Evolutionary conservation across 2,329 filamentous ascomycete genomes (phyloP), one percentile per base, ranked within the genome.

Genomic region (Epichloe amarillans): DNA sequence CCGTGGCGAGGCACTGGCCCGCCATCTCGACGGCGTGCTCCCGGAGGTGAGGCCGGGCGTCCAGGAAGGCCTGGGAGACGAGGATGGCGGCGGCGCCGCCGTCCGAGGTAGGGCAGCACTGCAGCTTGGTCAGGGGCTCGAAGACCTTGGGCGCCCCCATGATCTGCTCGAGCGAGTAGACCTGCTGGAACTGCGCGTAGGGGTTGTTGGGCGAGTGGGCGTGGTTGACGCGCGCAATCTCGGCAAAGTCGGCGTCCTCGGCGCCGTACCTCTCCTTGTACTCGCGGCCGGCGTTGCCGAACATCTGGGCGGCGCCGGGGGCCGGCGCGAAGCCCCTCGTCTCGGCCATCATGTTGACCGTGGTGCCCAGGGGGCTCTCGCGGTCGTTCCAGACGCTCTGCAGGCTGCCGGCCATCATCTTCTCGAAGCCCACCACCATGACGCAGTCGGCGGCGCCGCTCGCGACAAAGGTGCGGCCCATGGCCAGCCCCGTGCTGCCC

Each of bases 241-340:
- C 91, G 36, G 87, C 91, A 68, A 97, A 96, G 73, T 97, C 91
- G 59, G 86, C 83, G 11, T 77, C 64, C 61, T 76, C 86, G 53
- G 91, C 93, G 51, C 90, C 91, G 67, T 87, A 89, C 83, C 88
- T 91, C 72, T 96, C 89, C 73, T 94, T 96, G 65, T 97, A 96
- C 71, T 97, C 91, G 49, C 82, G 70, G 2, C 91, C 91, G 14
- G 90, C 91, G 62, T 97, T 97, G 39, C 90, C 93, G 66, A 97
- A 97, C 77, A 95, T 82, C 70, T 97, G 93, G 0, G 90, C 88
- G 0, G 90, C 86, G 4, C 84, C 0, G 90, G 90, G 90, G 0
- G 87, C 86, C 56, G 90, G 88, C 3, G 85, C 88, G 37, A 90
- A 57, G 1, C 90, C 90, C 48, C 88, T 73, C 0, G 89, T 95